phyloP scores from a whole-genome alignment of 2,329 filamentous ascomycete genomes.

The Pseudocercospora musae region DNA sequence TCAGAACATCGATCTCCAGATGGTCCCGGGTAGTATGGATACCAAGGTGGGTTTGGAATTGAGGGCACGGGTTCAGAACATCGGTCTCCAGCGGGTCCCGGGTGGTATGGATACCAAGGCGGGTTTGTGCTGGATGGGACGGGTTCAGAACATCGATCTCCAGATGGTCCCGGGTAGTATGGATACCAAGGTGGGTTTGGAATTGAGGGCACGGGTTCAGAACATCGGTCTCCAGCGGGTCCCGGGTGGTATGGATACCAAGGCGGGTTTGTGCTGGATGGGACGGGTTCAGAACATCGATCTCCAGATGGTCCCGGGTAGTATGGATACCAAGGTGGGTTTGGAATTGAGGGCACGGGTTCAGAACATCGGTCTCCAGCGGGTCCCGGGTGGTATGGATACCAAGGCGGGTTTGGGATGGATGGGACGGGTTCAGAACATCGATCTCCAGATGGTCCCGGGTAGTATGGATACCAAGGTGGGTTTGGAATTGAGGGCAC shows the following conservation, averaged over 20 bases:
- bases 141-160: not conserved
- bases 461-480: not conserved
- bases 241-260: not conserved
- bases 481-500: not conserved
- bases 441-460: too few species aligned
- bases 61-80: too few species aligned
- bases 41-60: too few species aligned
- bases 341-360: not conserved
- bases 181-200: too few species aligned
- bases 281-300: not conserved
- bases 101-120: not conserved
- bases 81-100: not conserved
- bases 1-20: not conserved
- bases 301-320: not conserved
- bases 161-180: not conserved
- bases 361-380: not conserved
- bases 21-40: too few species aligned
- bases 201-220: too few species aligned
- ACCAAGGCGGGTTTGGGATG: too few species aligned
- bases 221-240: not conserved
- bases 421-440: too few species aligned
- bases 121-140: not conserved
- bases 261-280: not conserved
- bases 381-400: too few species aligned
- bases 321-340: not conserved